These are phyloP conservation scores for Salix arbutifolia DNA, from an alignment of 345 rosid species.

Conservation along the genomic window DNA sequence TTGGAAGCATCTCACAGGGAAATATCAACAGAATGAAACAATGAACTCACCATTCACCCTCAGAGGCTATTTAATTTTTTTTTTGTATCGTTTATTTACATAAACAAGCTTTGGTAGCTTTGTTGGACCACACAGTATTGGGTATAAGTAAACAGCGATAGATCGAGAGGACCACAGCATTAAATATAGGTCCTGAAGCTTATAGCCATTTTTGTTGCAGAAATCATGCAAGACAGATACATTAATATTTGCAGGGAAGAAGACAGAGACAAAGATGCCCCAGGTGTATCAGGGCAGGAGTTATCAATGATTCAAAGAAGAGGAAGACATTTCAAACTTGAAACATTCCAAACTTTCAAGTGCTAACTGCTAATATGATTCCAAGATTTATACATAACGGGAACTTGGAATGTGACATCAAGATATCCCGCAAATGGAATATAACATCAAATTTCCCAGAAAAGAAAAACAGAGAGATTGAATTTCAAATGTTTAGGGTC, in stretches of 20 bases:
- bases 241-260: background rate
- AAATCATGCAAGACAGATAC: background rate
- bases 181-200: background rate
- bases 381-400: background rate
- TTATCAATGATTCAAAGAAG: background rate
- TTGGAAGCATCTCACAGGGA: background rate
- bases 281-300: background rate
- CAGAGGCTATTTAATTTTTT: conserved; percentile 12
- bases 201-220: background rate
- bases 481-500: background rate
- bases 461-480: background rate
- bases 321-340: background rate
- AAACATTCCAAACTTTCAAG: background rate
- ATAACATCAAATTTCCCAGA: background rate
- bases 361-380: background rate
- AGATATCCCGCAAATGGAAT: background rate
- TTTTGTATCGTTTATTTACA: background rate
- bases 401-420: background rate
- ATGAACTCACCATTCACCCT: conserved; percentile 8
- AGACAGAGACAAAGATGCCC: conserved; percentile 7
- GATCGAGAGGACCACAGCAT: conserved; percentile 26
- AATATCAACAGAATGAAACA: conserved; percentile 2
- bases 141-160: conserved; percentile 1
- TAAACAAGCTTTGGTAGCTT: background rate
- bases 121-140: conserved; percentile 24